A percentile compares a stretch with the other conserved stretches of the same genome.
phyloP scores from a whole-genome alignment of 257 asterid genomes.

The Buddleja alternifolia region DNA sequence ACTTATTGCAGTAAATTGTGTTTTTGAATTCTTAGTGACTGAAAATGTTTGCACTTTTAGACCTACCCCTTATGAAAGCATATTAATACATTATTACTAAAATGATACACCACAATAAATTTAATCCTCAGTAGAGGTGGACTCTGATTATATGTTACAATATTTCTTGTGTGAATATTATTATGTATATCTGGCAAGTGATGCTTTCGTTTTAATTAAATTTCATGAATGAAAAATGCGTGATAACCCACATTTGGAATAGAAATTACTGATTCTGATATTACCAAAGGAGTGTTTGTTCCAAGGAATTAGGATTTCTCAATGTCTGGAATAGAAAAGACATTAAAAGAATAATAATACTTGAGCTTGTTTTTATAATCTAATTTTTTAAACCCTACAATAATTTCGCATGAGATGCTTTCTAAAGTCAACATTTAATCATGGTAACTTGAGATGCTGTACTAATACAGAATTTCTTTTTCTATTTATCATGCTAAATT shows the following conservation, averaged over 20 bases:
- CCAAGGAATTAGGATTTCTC: neutral
- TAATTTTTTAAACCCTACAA: neutral
- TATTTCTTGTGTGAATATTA: neutral
- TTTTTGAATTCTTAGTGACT: neutral
- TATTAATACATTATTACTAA: neutral
- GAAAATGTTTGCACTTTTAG: neutral
- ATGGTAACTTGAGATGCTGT: neutral
- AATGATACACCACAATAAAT: neutral
- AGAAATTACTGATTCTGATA: neutral
- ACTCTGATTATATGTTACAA: neutral
- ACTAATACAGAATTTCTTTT: neutral
- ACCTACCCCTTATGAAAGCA: conserved; percentile 2
- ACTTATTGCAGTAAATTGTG: neutral
- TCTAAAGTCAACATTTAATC: neutral
- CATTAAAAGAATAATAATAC: neutral
- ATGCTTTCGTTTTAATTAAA: neutral
- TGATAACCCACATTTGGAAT: neutral
- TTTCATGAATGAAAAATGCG: too few species aligned
- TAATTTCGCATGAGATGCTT: neutral
- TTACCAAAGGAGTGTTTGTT: neutral
- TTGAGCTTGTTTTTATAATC: neutral
- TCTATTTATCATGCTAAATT: neutral
- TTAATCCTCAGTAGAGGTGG: neutral
- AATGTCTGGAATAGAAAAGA: neutral
- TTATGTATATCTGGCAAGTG: neutral